Base-by-base conservation (phyloP, 1,284 basidiomycete species). In the Cystobasidium sp. region DNA sequence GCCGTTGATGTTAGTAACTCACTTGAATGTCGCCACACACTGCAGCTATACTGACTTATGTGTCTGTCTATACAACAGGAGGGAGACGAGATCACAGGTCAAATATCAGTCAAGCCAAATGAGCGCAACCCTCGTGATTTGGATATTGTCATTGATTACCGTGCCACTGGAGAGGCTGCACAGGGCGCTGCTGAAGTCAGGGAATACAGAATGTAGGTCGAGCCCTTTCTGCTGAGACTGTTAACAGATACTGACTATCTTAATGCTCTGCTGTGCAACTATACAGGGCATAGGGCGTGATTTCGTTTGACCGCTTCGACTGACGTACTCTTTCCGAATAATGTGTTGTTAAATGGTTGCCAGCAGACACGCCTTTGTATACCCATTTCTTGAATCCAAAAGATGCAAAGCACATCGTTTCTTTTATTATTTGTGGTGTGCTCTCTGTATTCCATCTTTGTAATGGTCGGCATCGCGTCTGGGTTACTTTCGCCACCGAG, bases 121-220 rank as follows among this genome's bases (percentile, higher is more conserved):
- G 85, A 86, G 47, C 88, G 91, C 79, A 97, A 97, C 85, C 92
- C 92, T 82, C 90, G 94, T 68, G 94, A 97, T 82, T 86, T 97
- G 61, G 95, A 97, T 82, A 97, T 97, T 81, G 83, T 84, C 49
- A 88, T 97, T 78, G 84, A 87, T 63, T 96, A 94, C 85, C 85
- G 88, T 79, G 82, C 66, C 14, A 52, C 49, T 39, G 70, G 69
- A 24, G 41, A 56, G 47, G 52, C 63, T 24, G 70, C 70, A 8
- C 52, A 64, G 22, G 74, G 68, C 43, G 56, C 62, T 24, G 46
- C 51, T 18, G 74, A 75, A 41, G n/a, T 52, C 16, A 65, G 68
- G 20, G 74, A 75, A 37, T 75, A 75, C 68, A n/a, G 74, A 51
- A 75, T 75, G 61, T 70, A 61, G 52, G 68, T 56, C 43, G 37